Conservation (phyloP, 1,284 basidiomycete species). For the Anthracocystis walkeri region DNA sequence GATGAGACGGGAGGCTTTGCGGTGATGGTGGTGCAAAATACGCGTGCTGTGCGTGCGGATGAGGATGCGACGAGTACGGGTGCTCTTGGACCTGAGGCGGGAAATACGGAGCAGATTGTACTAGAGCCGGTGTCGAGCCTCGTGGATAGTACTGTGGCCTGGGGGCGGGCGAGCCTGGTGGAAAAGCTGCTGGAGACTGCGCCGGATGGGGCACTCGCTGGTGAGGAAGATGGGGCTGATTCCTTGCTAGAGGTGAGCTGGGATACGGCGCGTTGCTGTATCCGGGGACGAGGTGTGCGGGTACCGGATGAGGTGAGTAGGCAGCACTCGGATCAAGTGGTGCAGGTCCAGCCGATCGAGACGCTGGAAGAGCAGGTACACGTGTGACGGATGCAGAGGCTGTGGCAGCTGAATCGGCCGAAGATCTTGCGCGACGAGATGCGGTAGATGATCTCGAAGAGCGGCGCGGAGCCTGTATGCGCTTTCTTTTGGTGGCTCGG, state of each 20-base stretch:
- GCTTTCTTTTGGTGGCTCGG: not conserved
- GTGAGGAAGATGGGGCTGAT: slow-evolving; percentile 13
- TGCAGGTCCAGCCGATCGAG: slow-evolving; percentile 3
- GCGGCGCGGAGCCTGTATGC: not conserved
- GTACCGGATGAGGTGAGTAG: not conserved
- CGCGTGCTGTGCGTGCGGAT: slow-evolving; percentile 9
- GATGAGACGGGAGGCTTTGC: not conserved
- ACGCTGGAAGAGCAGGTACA: not conserved
- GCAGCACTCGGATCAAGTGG: slow-evolving; percentile 1
- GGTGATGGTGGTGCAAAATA: not conserved
- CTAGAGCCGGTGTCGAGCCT: slow-evolving; percentile 20
- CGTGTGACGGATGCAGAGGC: not conserved
- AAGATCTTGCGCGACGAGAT: slow-evolving; percentile 23
- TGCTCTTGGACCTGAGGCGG: slow-evolving; percentile 1
- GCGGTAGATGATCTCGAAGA: slow-evolving; percentile 21
- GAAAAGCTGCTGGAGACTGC: slow-evolving; percentile 1
- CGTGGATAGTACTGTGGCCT: slow-evolving; percentile 6
- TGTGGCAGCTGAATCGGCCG: slow-evolving; percentile 8
- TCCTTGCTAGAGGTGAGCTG: slow-evolving; percentile 22
- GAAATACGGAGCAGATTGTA: slow-evolving; percentile 3
- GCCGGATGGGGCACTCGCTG: slow-evolving; percentile 14
- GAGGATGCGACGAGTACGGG: not conserved
- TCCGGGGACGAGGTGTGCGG: not conserved
- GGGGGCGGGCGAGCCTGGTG: slow-evolving; percentile 2
- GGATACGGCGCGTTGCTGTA: slow-evolving; percentile 6